Evolutionary conservation across 2,329 filamentous ascomycete genomes (phyloP).

Genomic region (Colletotrichum sp.): DNA sequence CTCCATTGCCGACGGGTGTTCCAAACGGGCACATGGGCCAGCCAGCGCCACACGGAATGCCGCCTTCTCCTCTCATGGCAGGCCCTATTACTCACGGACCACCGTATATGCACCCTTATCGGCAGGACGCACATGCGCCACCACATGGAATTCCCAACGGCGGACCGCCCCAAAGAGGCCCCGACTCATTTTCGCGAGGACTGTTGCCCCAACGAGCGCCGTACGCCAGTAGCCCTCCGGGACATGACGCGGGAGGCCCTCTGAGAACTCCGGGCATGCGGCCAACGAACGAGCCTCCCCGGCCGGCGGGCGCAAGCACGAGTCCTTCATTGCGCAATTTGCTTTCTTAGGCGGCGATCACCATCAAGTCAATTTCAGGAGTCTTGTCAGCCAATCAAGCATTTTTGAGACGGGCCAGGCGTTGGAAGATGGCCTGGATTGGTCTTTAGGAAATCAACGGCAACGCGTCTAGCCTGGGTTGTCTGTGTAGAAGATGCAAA

Average conservation of each 20-base stretch:
- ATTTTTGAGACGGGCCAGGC: not conserved
- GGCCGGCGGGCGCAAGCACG: constrained; percentile 69
- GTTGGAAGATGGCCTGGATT: not conserved
- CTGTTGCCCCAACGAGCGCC: constrained; percentile 45
- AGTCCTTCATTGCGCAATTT: constrained; percentile 79
- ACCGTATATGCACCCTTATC: constrained; percentile 35
- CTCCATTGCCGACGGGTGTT: constrained; percentile 43
- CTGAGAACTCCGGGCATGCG: constrained; percentile 27
- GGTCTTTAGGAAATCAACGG: not conserved
- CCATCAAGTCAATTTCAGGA: not conserved
- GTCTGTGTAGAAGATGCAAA: not conserved
- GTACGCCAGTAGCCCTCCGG: constrained; percentile 49
- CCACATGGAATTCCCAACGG: constrained; percentile 41
- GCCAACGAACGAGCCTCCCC: constrained; percentile 29
- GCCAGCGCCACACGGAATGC: constrained; percentile 49
- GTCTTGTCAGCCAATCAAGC: not conserved
- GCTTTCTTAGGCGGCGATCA: constrained; percentile 54
- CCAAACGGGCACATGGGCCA: constrained; percentile 47
- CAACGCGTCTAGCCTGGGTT: not conserved
- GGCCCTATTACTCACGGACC: constrained; percentile 39
- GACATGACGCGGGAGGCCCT: constrained; percentile 25
- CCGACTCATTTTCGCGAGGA: constrained; percentile 52
- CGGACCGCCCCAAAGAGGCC: constrained; percentile 44
- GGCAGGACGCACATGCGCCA: constrained; percentile 26
- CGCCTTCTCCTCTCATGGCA: constrained; percentile 47